Evolutionary conservation across 2,329 filamentous ascomycete species (phyloP).

Genomic region (Dryadomyces quercus-mongolicae): DNA sequence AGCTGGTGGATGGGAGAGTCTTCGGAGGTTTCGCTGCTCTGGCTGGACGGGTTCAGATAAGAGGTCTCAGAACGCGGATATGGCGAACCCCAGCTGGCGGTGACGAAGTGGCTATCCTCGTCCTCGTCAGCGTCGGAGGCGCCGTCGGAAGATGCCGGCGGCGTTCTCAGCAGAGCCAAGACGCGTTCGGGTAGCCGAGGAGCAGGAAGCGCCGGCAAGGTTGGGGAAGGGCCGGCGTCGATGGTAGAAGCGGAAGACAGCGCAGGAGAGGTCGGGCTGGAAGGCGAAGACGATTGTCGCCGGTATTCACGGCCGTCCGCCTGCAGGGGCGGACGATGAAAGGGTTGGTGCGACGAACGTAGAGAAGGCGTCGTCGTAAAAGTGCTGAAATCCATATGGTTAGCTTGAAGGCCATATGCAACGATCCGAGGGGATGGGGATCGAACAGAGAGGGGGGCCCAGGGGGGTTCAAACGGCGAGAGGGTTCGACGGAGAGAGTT

Average conservation of each 20-base stretch:
- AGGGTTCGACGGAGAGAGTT: neutral
- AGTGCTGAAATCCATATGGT: conserved; percentile 11
- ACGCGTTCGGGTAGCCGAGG: conserved; percentile 46
- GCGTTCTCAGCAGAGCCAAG: conserved; percentile 42
- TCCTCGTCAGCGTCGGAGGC: conserved; percentile 7
- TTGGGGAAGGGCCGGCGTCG: conserved; percentile 44
- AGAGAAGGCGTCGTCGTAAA: conserved; percentile 41
- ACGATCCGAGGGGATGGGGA: too few relatives aligned
- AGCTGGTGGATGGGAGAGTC: conserved; percentile 50
- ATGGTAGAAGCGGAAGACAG: conserved; percentile 51
- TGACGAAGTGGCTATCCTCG: conserved; percentile 40
- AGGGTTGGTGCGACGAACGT: conserved; percentile 33
- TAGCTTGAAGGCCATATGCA: neutral
- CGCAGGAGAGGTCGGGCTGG: conserved; percentile 39
- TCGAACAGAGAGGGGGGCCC: neutral
- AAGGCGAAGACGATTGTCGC: conserved; percentile 19
- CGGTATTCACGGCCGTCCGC: conserved; percentile 33
- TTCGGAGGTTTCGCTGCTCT: conserved; percentile 47
- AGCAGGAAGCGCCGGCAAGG: conserved; percentile 44
- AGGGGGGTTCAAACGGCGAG: neutral
- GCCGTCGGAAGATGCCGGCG: conserved; percentile 19
- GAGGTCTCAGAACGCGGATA: conserved; percentile 55
- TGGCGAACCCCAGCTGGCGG: conserved; percentile 84
- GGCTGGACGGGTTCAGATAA: conserved; percentile 36
- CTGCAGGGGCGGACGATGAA: conserved; percentile 51